Base-by-base conservation (phyloP, 805 yeast genomes). In the Starmerella bombicola region DNA sequence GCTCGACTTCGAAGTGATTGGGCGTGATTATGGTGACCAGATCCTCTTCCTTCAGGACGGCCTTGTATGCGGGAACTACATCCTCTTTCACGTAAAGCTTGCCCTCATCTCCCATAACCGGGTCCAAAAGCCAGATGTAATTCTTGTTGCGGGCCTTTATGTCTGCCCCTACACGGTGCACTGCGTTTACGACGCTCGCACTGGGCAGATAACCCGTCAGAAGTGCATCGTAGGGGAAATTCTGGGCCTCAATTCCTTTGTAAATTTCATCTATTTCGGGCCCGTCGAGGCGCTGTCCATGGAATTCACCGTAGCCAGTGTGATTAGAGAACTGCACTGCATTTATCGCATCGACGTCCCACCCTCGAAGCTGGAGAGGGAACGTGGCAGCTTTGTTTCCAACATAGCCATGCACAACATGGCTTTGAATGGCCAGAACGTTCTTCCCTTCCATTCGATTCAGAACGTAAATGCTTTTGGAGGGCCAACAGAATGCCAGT, bases 331-430 rank as follows among this genome's bases (percentile, higher is more conserved):
- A 76, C 54, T 83, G 81, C 17, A 86, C 93, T 1, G 94, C 83
- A 60, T 88, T 83, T 40, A 91, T 66, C 18, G 76, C 76, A 57
- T 88, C 95, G 8, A 86, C 94, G 56, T 91, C 88, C 95, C 96
- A 88, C 0, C 91, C 93, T 33, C 73, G 67, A 31, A 75, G 65
- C 55, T 88, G 96, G 18, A 88, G 62, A 0, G 97, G 95, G 56
- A 91, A 81, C 2, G 88, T 80, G 1, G 91, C 82, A 0, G 95
- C 94, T 42, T 77, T 72, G 58, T 85, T 85, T 1, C 98, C 98
- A 2, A 91, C 98, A 54, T 83, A 80, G 2, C 98, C 98, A 57
- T 88, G 97, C 2, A 76, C 85, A 1, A 91, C 97, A 59, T 91
- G 96, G 3, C 95, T 83, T 51, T 83, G 88, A 8, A 85, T 66